Percentiles rank a stretch among this genome's conserved stretches.
phyloP scores from a whole-genome alignment of 345 rosid genomes.

The Rhodomyrtus tomentosa region DNA sequence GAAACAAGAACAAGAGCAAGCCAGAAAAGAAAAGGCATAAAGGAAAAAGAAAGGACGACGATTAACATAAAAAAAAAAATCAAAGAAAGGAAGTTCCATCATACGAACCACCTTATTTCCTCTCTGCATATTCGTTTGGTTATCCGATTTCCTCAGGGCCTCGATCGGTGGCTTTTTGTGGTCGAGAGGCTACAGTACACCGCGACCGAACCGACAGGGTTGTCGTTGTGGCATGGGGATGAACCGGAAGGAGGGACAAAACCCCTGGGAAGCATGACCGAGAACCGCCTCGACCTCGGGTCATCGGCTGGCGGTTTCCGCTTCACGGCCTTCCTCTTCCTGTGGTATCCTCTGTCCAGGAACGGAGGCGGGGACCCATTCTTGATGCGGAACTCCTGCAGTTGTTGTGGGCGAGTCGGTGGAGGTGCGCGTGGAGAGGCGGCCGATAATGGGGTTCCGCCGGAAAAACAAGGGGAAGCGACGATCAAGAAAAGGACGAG shows the following conservation, averaged over 20 bases:
- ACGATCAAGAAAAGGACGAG: conserved; percentile 6
- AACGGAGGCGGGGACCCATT: conserved; percentile 12
- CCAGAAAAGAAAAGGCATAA: neutral
- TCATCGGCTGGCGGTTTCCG: conserved; percentile 1
- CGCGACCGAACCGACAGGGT: conserved; percentile 14
- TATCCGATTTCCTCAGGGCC: neutral
- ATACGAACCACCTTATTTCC: neutral
- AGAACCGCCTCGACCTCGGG: conserved; percentile 12
- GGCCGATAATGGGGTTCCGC: neutral
- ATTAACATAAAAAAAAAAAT: neutral
- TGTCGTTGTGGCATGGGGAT: conserved; percentile 42
- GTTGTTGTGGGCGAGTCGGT: neutral
- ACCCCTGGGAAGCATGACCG: conserved; percentile 63
- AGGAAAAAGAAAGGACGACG: neutral
- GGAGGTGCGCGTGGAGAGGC: neutral
- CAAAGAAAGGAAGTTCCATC: neutral
- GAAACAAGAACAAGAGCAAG: neutral
- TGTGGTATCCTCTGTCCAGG: conserved; percentile 2
- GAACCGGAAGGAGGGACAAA: conserved; percentile 53
- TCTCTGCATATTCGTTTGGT: neutral
- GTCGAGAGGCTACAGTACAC: conserved; percentile 29
- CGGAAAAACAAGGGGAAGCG: neutral
- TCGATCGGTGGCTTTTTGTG: neutral
- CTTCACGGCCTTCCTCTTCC: neutral
- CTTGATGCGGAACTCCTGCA: conserved; percentile 13